Evolutionary conservation across 148 eudicot species (phyloP).

Genomic region (Vaccinium myrtillus): DNA sequence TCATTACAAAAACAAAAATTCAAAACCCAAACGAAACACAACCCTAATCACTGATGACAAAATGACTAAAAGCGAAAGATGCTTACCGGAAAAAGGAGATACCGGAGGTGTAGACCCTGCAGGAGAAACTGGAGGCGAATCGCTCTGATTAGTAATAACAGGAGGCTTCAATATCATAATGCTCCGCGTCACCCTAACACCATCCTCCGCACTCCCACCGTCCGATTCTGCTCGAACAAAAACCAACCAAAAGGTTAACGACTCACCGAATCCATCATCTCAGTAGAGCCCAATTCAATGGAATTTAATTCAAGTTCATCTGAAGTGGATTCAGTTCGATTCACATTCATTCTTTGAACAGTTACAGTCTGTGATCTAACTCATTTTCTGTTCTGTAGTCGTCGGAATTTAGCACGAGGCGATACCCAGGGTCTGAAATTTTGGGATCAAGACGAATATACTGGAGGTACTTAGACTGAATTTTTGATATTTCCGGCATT

Average conservation of each 20-base stretch:
- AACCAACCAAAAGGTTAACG: slow-evolving; percentile 15
- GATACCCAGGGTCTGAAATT: too few relatives aligned
- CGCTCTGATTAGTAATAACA: slow-evolving; percentile 18
- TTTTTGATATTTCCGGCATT: too few relatives aligned
- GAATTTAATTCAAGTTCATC: slow-evolving; percentile 15
- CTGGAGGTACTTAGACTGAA: too few relatives aligned
- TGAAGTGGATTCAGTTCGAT: background rate
- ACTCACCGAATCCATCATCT: background rate
- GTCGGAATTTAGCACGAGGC: too few relatives aligned
- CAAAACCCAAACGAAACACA: too few relatives aligned
- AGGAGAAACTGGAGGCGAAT: slow-evolving; percentile 47
- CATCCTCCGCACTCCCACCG: slow-evolving; percentile 21
- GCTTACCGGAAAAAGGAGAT: slow-evolving; percentile 51
- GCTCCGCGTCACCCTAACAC: slow-evolving; percentile 41
- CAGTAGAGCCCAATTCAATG: background rate
- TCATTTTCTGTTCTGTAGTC: background rate
- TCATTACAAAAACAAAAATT: too few relatives aligned
- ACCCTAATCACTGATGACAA: too few relatives aligned
- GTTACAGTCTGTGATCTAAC: background rate
- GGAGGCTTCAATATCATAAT: slow-evolving; percentile 51
- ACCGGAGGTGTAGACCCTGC: slow-evolving; percentile 55
- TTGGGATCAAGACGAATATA: too few relatives aligned
- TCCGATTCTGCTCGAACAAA: slow-evolving; percentile 24
- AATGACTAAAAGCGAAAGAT: background rate
- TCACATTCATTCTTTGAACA: background rate